Conservation (phyloP, 2,329 filamentous ascomycete genomes). For the Fusarium sp. region DNA sequence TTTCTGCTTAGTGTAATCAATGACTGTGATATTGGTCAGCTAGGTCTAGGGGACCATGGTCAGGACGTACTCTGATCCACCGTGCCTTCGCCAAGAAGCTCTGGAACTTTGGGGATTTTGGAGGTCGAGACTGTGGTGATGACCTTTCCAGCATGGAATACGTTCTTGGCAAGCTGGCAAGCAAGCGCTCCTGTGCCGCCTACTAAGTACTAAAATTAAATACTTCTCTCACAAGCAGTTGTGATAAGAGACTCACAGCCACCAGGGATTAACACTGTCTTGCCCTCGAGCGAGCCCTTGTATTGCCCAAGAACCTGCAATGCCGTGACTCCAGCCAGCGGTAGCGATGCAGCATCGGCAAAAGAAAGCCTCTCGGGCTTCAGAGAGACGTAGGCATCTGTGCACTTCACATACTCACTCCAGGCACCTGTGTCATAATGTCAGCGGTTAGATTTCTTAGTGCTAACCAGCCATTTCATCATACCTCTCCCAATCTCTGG, state of each 20-base stretch:
- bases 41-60: fast-evolving
- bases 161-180: neutral
- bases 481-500: neutral
- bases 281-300: neutral
- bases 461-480: fast-evolving
- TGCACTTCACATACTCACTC: neutral
- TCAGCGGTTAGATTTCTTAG: neutral
- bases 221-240: fast-evolving
- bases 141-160: neutral
- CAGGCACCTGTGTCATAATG: neutral
- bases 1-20: neutral
- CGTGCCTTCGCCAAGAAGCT: neutral
- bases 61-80: neutral
- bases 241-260: neutral
- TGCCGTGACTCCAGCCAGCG: neutral
- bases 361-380: neutral
- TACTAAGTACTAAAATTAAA: neutral
- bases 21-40: neutral
- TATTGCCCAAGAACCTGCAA: neutral
- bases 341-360: neutral
- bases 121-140: neutral
- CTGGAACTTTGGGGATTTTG: neutral
- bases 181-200: neutral
- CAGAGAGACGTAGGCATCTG: neutral
- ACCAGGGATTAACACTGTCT: neutral